phyloP scores from a whole-genome alignment of 2,329 filamentous ascomycete genomes.

The Colletotrichum phormii region DNA sequence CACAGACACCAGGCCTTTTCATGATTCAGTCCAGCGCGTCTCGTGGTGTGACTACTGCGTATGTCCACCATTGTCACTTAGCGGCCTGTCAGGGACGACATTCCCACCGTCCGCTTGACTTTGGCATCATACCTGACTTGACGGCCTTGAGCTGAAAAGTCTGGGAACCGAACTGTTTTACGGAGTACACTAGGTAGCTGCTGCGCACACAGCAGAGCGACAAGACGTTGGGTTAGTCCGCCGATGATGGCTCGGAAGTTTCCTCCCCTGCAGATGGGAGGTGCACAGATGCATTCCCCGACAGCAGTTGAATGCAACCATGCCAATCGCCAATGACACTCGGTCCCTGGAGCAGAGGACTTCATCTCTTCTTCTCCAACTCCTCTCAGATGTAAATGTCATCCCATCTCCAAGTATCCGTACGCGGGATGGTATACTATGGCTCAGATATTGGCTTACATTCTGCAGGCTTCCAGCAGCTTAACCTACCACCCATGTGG shows the following conservation, averaged over 20 bases:
- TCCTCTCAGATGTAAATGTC: conserved; percentile 1
- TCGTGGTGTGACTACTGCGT: not conserved
- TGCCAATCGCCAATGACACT: conserved; percentile 11
- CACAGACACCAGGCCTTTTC: not conserved
- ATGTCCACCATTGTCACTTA: conserved; percentile 2
- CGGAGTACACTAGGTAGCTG: too few species aligned
- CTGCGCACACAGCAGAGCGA: not conserved
- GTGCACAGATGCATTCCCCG: conserved; percentile 24
- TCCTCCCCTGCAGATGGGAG: conserved; percentile 1
- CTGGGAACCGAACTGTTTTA: not conserved
- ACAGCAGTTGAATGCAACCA: conserved; percentile 22
- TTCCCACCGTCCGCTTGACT: not conserved
- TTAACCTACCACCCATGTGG: conserved; percentile 3
- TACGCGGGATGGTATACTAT: not conserved
- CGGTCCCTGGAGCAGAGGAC: not conserved
- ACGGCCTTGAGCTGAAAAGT: not conserved
- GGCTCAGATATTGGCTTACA: not conserved
- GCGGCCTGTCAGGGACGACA: not conserved
- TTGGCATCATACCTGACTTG: not conserved
- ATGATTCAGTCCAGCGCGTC: not conserved
- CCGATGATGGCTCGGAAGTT: conserved; percentile 22
- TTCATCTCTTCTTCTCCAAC: conserved; percentile 16
- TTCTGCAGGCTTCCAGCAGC: not conserved
- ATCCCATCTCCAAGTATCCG: conserved; percentile 3
- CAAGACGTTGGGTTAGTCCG: not conserved